Base-by-base conservation (phyloP, 768 basidiomycete genomes). In the Pleurotus citrinopileatus region DNA sequence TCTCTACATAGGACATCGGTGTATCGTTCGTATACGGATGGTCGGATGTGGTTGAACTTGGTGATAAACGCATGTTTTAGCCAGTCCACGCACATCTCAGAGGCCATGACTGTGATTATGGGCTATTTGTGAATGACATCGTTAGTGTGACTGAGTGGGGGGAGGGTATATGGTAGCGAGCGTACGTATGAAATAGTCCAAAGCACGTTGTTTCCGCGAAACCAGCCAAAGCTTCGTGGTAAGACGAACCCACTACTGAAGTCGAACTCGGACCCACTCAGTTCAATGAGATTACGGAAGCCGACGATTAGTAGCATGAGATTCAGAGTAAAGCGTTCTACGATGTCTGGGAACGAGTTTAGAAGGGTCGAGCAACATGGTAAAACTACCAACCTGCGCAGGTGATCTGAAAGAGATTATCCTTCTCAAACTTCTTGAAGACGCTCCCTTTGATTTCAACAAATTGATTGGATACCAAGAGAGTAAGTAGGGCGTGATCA, bases 401-500 rank as follows among this genome's bases (percentile, higher is more conserved):
- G 43, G 94, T 95, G 55, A 99, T 95, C 69, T 99, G 97, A 67
- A 99, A 98, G 7, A 99, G 80, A 64, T 91, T 98, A 63, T 99
- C 97, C 67, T 98, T 99, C 67, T 98, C 97, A 62, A 99, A 98
- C 66, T 89, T 98, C 72, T 98, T 99, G 83, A 99, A 99, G 1
- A 99, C 97, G 65, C 91, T 94, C 28, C 96, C 95, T 71, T 99
- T 99, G 70, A 98, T 98, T 71, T 99, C 97, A 28, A 98, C 96
- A 63, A 99, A 98, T 68, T 99, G 97, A 65, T 98, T 99, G 42
- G 94, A 97, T 42, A 99, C 85, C 6, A 99, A 79, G 0, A 99
- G 80, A 0, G 95, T 97, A 36, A 99, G 77, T 5, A 99, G 82
- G 2, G 96, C 88, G 62, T 98, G 91, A 66, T 98, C 95, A 67